phyloP scores from a whole-genome alignment of 257 asterid species.

The Nicotiana paniculata region DNA sequence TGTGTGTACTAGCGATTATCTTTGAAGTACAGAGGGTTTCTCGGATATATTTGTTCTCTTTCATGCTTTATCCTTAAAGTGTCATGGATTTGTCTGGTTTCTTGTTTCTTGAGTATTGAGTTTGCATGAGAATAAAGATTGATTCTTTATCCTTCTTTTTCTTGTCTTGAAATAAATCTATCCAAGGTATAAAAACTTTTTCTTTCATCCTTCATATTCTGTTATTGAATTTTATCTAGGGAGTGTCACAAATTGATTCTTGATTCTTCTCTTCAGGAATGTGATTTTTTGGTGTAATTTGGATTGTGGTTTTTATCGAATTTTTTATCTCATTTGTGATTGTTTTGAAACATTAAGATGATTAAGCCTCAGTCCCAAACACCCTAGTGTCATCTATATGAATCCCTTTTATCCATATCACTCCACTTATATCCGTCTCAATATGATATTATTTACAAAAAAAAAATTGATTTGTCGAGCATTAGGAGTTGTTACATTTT shows the following conservation, averaged over 20 bases:
- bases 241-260: background rate
- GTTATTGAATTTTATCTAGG: background rate
- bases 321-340: background rate
- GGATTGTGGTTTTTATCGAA: background rate
- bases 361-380: too few species aligned
- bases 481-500: too few species aligned
- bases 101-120: background rate
- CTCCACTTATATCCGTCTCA: too few species aligned
- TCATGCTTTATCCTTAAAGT: background rate
- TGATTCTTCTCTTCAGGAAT: background rate
- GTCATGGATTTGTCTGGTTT: background rate
- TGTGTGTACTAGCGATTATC: background rate
- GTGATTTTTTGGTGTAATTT: background rate
- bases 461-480: too few species aligned
- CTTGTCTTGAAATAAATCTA: conserved; percentile 31
- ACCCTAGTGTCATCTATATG: too few species aligned
- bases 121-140: conserved; percentile 8
- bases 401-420: too few species aligned
- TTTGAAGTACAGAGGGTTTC: background rate
- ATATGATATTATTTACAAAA: too few species aligned
- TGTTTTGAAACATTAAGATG: too few species aligned
- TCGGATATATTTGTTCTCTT: background rate
- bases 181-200: conserved; percentile 27
- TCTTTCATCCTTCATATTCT: background rate
- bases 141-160: conserved; percentile 18